Evolutionary conservation across 441 rosid genomes (phyloP).

Genomic region (Arabidopsis hybrid): DNA sequence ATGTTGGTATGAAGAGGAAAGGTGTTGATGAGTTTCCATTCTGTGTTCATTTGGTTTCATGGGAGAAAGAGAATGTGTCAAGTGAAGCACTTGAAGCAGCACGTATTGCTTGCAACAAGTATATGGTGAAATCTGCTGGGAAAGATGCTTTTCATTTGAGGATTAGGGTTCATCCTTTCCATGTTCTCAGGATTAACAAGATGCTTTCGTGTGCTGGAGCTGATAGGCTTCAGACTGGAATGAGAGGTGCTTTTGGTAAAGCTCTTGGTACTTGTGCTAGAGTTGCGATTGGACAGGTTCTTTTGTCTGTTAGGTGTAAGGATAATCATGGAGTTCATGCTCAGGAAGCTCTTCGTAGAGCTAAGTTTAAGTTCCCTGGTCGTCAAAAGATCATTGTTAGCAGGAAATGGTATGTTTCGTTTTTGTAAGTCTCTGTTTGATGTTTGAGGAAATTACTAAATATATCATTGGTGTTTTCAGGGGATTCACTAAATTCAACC

Average conservation of each 20-base stretch:
- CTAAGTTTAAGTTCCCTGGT: constrained; percentile 95
- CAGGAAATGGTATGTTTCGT: constrained; percentile 45
- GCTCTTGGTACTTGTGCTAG: constrained; percentile 69
- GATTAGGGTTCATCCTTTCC: constrained; percentile 55
- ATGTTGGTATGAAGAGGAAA: constrained; percentile 93
- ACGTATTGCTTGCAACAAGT: constrained; percentile 55
- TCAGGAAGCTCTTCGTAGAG: constrained; percentile 91
- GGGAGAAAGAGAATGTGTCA: constrained; percentile 57
- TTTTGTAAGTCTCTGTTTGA: not conserved
- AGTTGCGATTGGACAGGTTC: constrained; percentile 79
- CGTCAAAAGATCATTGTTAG: constrained; percentile 90
- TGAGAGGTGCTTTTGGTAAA: constrained; percentile 75
- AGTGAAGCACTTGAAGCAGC: constrained; percentile 57
- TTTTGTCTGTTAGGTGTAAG: constrained; percentile 90
- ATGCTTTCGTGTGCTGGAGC: constrained; percentile 61
- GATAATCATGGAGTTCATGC: constrained; percentile 82
- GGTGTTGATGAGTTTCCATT: constrained; percentile 93
- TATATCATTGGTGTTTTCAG: not conserved
- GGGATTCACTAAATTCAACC: constrained; percentile 22
- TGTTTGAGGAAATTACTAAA: not conserved
- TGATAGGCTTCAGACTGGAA: constrained; percentile 67
- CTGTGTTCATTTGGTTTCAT: constrained; percentile 59
- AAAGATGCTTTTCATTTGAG: constrained; percentile 52
- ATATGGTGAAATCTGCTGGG: constrained; percentile 53
- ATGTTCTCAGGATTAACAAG: constrained; percentile 53